These are phyloP conservation scores for Geosmithia morbida DNA, from an alignment of 2,329 filamentous ascomycete species.

Conservation along the genomic window DNA sequence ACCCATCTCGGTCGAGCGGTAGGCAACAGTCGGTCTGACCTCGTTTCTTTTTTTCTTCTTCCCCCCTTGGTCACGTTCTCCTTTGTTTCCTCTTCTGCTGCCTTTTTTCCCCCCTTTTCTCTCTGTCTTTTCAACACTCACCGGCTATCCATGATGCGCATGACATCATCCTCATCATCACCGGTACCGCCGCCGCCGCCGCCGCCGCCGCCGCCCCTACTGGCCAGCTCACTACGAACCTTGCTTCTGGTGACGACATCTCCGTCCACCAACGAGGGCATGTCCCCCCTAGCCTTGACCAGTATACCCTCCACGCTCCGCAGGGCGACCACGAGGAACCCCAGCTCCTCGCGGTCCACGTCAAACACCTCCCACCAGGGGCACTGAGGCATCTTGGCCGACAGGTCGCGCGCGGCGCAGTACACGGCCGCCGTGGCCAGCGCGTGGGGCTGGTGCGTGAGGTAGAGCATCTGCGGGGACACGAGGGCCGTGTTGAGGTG, in stretches of 20 bases:
- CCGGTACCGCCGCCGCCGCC: constrained; percentile 10
- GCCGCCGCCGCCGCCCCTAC: constrained; percentile 23
- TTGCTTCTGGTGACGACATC: constrained; percentile 43
- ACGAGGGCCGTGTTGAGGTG: constrained; percentile 79
- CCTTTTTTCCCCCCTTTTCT: neutral
- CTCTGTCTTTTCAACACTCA: constrained; percentile 4
- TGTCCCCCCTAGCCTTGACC: constrained; percentile 39
- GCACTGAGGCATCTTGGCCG: constrained; percentile 63
- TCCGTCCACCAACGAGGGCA: constrained; percentile 26
- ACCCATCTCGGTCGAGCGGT: too few relatives aligned
- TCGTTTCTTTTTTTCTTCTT: too few relatives aligned
- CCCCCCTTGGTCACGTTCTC: too few relatives aligned
- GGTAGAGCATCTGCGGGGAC: constrained; percentile 76
- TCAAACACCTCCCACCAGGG: constrained; percentile 99
- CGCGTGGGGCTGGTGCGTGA: constrained; percentile 80
- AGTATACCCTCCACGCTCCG: constrained; percentile 63
- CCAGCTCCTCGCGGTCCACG: constrained; percentile 83
- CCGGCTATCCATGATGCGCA: constrained; percentile 21
- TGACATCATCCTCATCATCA: constrained; percentile 28
- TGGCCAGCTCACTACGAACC: constrained; percentile 45
- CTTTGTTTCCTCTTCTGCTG: neutral
- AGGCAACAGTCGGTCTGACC: too few relatives aligned
- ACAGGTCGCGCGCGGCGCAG: constrained; percentile 65
- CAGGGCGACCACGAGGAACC: constrained; percentile 80
- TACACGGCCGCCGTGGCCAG: constrained; percentile 85